Evolutionary conservation across 75 land plant genomes (phyloP), one percentile per base, ranked within the genome.

Genomic region (Gnetum montanum): DNA sequence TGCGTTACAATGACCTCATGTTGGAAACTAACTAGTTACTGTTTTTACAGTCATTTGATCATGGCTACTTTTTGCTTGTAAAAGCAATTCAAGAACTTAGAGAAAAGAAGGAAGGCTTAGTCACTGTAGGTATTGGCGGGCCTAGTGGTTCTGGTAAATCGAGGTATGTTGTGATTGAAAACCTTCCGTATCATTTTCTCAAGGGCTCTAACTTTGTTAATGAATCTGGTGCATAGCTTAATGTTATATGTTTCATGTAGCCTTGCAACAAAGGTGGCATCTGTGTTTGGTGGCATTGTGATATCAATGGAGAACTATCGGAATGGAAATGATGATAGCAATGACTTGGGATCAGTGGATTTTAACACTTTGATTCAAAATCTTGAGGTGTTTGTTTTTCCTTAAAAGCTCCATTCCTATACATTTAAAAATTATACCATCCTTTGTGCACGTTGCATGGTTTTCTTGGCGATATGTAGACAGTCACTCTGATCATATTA

Each of bases 51-150:
- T 72, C 91, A 12, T 95, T 90, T 70, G 96, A 90, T 72, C 83
- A 81, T 61, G 99, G 99, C 0, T 95, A 83, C 52, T 83, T 83
- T 66, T 67, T 95, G 43, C 67, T 95, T 44, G 85, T 95, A 30
- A 81, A 88, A 70, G 90, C 99, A 28, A 81, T 95, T 24, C 99
- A 95, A 87, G 99, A 95, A 67, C 90, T 95, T 15, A 74, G 99
- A 15, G 85, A 74, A 49, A 90, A 81, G 49, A 90, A 82, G 70
- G 64, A 72, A 27, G 71, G 88, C 10, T 70, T 77, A 54, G 97
- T 95, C 23, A 74, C 74, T 43, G 96, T 93, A 29, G 98, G 98
- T 36, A 93, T 93, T 43, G 98, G 98, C 58, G 98, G 98, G 48
- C 98, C 98, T 7, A 88, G 84, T 60, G 98, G 98, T 31, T 93